phyloP scores from a whole-genome alignment of 495 filamentous ascomycete species.

The Penicillium crystallinum region DNA sequence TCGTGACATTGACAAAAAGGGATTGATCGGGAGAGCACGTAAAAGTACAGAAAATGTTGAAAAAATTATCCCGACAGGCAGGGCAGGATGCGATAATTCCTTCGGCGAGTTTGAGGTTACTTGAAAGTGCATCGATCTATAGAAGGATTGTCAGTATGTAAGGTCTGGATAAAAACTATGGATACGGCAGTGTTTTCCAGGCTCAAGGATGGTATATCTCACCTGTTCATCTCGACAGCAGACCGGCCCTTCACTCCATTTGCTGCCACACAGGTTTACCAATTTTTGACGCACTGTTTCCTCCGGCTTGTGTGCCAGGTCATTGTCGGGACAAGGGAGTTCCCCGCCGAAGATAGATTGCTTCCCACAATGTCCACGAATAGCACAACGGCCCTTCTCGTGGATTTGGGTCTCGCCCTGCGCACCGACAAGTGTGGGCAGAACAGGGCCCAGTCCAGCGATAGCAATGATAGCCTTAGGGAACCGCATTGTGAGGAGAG shows the following conservation, averaged over 20 bases:
- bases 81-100: slow-evolving; percentile 87
- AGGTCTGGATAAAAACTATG: neutral
- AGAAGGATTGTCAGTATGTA: neutral
- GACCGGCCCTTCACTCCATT: slow-evolving; percentile 76
- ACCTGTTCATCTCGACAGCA: slow-evolving; percentile 85
- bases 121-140: slow-evolving; percentile 69
- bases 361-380: slow-evolving; percentile 86
- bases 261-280: slow-evolving; percentile 75
- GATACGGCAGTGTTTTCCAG: neutral
- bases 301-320: slow-evolving; percentile 66
- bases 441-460: slow-evolving; percentile 29
- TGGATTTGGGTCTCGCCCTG: slow-evolving; percentile 59
- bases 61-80: slow-evolving; percentile 95
- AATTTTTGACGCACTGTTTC: slow-evolving; percentile 65
- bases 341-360: slow-evolving; percentile 81
- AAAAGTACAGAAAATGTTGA: slow-evolving; percentile 94
- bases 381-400: slow-evolving; percentile 83
- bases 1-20: slow-evolving; percentile 88
- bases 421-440: slow-evolving; percentile 24
- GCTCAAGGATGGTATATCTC: slow-evolving; percentile 6
- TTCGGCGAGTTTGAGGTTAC: slow-evolving; percentile 80
- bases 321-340: slow-evolving; percentile 94
- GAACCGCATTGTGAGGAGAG: slow-evolving; percentile 30
- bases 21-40: slow-evolving; percentile 97
- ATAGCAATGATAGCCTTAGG: slow-evolving; percentile 24